Evolutionary conservation across 495 filamentous ascomycete species (phyloP).

Genomic region (Lophiostoma macrostomum): DNA sequence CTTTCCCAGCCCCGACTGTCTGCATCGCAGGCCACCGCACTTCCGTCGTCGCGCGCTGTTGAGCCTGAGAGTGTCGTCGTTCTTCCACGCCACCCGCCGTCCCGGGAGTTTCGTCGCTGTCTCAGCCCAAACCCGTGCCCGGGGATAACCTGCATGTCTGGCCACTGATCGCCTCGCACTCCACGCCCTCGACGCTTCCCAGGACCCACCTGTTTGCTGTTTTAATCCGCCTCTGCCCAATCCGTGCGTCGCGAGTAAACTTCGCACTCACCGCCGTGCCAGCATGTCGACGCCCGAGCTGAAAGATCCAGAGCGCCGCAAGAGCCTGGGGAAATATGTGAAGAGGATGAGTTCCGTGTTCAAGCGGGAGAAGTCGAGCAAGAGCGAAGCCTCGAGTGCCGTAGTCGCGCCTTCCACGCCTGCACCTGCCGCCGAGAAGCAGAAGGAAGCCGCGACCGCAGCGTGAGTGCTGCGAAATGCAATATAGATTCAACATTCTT

Average conservation of each 20-base stretch:
- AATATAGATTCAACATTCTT: not conserved
- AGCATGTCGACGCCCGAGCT: constrained; percentile 9
- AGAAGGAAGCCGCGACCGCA: constrained; percentile 13
- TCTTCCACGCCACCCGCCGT: constrained; percentile 25
- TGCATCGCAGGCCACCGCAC: not conserved
- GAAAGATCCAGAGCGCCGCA: constrained; percentile 15
- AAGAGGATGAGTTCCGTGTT: constrained; percentile 33
- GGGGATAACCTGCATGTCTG: constrained; percentile 19
- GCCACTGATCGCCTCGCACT: constrained; percentile 1
- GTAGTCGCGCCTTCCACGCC: constrained; percentile 16
- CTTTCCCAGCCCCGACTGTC: too few species aligned
- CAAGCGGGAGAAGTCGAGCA: constrained; percentile 23
- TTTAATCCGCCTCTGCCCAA: not conserved
- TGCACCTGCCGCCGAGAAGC: not conserved
- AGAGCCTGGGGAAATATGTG: constrained; percentile 32
- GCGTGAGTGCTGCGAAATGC: constrained; percentile 15
- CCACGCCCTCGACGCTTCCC: not conserved
- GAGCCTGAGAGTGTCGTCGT: not conserved
- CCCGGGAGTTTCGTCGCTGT: constrained; percentile 28
- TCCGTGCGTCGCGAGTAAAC: not conserved
- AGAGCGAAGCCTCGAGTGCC: constrained; percentile 8
- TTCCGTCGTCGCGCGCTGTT: constrained; percentile 7
- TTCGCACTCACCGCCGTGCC: not conserved
- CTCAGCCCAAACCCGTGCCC: constrained; percentile 16
- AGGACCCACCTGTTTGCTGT: not conserved